Evolutionary conservation across 495 filamentous ascomycete species (phyloP).

Genomic region (Neurospora sp.): DNA sequence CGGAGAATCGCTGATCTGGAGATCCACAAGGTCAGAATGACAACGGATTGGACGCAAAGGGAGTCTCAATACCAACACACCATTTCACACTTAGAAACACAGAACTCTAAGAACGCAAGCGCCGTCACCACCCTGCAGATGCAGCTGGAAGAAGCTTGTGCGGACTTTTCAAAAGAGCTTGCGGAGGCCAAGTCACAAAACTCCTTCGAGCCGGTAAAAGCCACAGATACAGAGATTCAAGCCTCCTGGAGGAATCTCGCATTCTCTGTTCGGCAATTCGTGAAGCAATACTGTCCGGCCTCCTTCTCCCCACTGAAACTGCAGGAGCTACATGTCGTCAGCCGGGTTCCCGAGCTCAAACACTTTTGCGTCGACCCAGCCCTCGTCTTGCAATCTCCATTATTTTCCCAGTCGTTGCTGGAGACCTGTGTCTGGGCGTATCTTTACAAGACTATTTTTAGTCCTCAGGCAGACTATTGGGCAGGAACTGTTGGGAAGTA

Average conservation of each 20-base stretch:
- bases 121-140: not conserved
- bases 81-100: not conserved
- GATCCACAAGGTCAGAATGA: not conserved
- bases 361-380: not conserved
- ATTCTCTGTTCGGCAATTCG: slow-evolving; percentile 4
- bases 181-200: not conserved
- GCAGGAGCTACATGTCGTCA: not conserved
- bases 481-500: slow-evolving; percentile 1
- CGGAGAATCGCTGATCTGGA: not conserved
- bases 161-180: not conserved
- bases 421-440: slow-evolving; percentile 1
- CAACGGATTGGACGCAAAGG: not conserved
- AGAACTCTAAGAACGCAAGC: not conserved
- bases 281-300: not conserved
- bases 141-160: not conserved
- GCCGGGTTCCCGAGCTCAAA: not conserved
- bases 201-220: not conserved
- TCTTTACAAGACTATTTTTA: slow-evolving; percentile 2
- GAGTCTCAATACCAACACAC: not conserved
- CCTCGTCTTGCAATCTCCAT: not conserved
- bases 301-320: not conserved
- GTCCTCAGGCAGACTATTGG: not conserved
- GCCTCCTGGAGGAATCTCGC: slow-evolving; percentile 1
- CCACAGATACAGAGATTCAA: slow-evolving; percentile 1
- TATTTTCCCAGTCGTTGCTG: not conserved